Conservation (phyloP, 106 monocot species). For the Platanthera zijinensis region DNA sequence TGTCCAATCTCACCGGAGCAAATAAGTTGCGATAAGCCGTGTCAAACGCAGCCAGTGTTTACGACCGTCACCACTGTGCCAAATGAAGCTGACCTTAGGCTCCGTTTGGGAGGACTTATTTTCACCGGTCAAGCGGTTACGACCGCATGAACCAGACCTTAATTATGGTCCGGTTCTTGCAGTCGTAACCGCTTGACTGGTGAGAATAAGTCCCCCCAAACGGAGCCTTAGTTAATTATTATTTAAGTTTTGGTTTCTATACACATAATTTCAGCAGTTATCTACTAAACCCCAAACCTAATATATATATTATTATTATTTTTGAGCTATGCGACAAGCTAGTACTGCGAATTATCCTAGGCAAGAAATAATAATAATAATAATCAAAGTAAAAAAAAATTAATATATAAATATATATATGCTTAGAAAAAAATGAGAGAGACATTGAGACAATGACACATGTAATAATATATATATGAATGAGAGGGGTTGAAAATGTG, state of each 20-base stretch:
- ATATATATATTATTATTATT: not conserved
- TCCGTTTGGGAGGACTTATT: too few relatives aligned
- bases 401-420: not conserved
- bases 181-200: too few relatives aligned
- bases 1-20: too few relatives aligned
- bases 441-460: not conserved
- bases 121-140: too few relatives aligned
- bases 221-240: not conserved
- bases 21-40: too few relatives aligned
- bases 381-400: not conserved
- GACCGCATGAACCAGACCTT: too few relatives aligned
- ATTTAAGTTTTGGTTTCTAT: not conserved
- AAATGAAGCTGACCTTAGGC: not conserved
- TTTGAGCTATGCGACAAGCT: conserved; percentile 1
- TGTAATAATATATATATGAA: not conserved
- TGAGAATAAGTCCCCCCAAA: too few relatives aligned
- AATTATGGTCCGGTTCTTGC: too few relatives aligned
- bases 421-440: not conserved
- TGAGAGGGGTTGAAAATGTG: not conserved
- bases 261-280: not conserved
- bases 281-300: not conserved
- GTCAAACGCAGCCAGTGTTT: too few relatives aligned
- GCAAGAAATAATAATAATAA: not conserved
- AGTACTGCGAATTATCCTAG: not conserved
- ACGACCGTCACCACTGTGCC: too few relatives aligned